Conservation (phyloP, 257 asterid genomes). For the Catharanthus roseus region DNA sequence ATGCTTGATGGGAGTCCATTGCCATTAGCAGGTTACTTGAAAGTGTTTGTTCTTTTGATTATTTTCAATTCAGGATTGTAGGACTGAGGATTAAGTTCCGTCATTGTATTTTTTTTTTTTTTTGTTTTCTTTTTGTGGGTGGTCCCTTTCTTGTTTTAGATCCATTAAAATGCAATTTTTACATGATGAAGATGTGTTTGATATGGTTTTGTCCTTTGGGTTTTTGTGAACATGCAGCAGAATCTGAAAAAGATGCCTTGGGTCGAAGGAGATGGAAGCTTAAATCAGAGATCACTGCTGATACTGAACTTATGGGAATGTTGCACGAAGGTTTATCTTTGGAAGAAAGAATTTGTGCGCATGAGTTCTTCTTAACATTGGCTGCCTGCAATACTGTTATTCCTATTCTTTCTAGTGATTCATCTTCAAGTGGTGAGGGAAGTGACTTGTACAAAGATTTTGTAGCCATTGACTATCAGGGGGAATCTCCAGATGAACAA, state of each 20-base stretch:
- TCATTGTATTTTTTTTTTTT: background rate
- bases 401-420: slow-evolving; percentile 59
- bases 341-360: slow-evolving; percentile 74
- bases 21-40: background rate
- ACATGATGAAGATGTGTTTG: background rate
- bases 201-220: background rate
- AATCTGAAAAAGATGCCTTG: slow-evolving; percentile 21
- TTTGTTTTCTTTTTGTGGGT: background rate
- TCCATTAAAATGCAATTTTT: background rate
- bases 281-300: slow-evolving; percentile 58
- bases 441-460: slow-evolving; percentile 27
- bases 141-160: background rate
- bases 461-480: slow-evolving; percentile 72
- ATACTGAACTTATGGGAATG: slow-evolving; percentile 65
- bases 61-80: background rate
- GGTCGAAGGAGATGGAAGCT: slow-evolving; percentile 64
- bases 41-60: background rate
- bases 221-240: slow-evolving; percentile 36
- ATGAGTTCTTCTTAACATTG: slow-evolving; percentile 79
- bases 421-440: slow-evolving; percentile 32
- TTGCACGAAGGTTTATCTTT: slow-evolving; percentile 54
- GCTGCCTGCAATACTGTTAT: slow-evolving; percentile 96
- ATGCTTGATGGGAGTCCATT: background rate
- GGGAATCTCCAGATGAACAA: slow-evolving; percentile 99
- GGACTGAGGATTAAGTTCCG: background rate